Evolutionary conservation across 345 rosid genomes (phyloP).

Genomic region (Anastatica hierochuntica): DNA sequence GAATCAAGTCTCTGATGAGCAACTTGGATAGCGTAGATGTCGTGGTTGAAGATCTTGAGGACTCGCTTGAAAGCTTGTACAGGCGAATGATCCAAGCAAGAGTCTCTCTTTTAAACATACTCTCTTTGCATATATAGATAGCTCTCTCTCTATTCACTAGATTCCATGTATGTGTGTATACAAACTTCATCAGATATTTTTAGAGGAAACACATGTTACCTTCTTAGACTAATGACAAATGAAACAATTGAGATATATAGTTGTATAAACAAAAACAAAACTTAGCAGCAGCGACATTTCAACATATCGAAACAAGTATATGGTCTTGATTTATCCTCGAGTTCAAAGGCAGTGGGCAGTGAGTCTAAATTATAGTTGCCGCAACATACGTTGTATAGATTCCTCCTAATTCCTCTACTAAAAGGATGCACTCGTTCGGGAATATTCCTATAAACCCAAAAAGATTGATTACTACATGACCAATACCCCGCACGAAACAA

Average conservation of each 20-base stretch:
- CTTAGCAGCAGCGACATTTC: conserved; percentile 84
- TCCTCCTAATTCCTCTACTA: conserved; percentile 69
- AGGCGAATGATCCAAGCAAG: conserved; percentile 46
- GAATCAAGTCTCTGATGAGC: conserved; percentile 23
- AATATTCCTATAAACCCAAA: conserved; percentile 42
- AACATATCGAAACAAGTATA: conserved; percentile 65
- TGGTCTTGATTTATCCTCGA: conserved; percentile 66
- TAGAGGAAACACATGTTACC: conserved; percentile 17
- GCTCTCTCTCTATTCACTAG: neutral
- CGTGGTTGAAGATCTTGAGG: conserved; percentile 41
- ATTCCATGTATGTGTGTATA: conserved; percentile 11
- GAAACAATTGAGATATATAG: conserved; percentile 11
- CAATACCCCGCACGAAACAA: neutral
- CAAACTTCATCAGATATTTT: conserved; percentile 5
- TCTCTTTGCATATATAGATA: conserved; percentile 15
- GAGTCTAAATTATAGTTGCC: conserved; percentile 44
- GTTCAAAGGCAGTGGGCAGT: conserved; percentile 48
- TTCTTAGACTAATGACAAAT: conserved; percentile 5
- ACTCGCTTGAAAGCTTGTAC: conserved; percentile 31
- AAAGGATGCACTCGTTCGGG: conserved; percentile 89
- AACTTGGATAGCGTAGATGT: conserved; percentile 31
- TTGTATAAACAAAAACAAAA: neutral
- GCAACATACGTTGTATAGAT: conserved; percentile 59
- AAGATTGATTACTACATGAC: neutral
- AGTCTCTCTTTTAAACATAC: too few species aligned